Evolutionary conservation across 768 basidiomycete genomes (phyloP).

Genomic region (Russula sp.): DNA sequence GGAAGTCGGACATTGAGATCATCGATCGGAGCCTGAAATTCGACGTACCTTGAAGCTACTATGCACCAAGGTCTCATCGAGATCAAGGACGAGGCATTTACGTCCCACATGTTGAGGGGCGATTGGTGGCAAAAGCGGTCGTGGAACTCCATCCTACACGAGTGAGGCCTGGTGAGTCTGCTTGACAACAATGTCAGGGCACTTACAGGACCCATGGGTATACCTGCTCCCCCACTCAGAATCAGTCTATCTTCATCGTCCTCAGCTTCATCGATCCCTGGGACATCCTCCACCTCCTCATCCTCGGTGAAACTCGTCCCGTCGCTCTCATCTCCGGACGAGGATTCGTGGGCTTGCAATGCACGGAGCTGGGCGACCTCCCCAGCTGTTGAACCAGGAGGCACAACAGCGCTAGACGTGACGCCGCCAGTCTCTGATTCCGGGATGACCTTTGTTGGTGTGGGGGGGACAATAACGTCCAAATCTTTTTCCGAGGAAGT

Average conservation of each 20-base stretch:
- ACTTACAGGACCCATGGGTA: constrained; percentile 87
- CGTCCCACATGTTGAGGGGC: constrained; percentile 73
- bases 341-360: constrained; percentile 34
- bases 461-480: constrained; percentile 40
- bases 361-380: constrained; percentile 26
- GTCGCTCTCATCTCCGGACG: constrained; percentile 46
- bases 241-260: constrained; percentile 91
- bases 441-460: constrained; percentile 46
- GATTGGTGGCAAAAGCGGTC: constrained; percentile 83
- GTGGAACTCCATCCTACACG: constrained; percentile 72
- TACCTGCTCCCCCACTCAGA: constrained; percentile 87
- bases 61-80: constrained; percentile 96
- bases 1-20: constrained; percentile 14
- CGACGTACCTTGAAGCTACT: constrained; percentile 89
- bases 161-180: not conserved
- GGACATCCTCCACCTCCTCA: constrained; percentile 50
- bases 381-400: constrained; percentile 73
- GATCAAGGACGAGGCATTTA: constrained; percentile 93
- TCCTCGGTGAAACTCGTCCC: constrained; percentile 65
- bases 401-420: constrained; percentile 86
- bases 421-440: constrained; percentile 78
- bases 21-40: not conserved
- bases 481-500: constrained; percentile 26
- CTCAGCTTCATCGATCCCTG: constrained; percentile 53
- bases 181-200: not conserved